These are phyloP conservation scores for Aspergillus texensis DNA, from an alignment of 2,329 filamentous ascomycete genomes.

Conservation along the genomic window DNA sequence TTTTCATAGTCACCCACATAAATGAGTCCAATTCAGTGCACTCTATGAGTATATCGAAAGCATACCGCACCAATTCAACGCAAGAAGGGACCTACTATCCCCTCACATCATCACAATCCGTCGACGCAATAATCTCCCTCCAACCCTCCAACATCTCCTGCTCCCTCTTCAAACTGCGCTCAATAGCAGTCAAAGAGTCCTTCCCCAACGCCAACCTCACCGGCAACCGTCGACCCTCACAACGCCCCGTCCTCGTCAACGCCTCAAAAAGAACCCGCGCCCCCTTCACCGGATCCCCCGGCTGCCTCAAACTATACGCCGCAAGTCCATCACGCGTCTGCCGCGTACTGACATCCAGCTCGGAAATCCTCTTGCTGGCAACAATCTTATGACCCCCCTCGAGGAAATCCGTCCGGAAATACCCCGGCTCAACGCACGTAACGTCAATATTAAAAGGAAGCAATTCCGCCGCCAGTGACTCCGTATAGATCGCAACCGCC, in stretches of 20 bases:
- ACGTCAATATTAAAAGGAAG: slow-evolving; percentile 20
- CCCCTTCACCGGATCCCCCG: slow-evolving; percentile 16
- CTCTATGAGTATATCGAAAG: no score
- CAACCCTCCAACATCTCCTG: slow-evolving; percentile 12
- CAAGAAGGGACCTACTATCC: background rate
- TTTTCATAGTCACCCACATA: no score
- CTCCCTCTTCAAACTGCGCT: slow-evolving; percentile 5
- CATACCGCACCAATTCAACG: no score
- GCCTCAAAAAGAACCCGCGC: slow-evolving; percentile 17
- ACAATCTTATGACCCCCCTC: slow-evolving; percentile 5
- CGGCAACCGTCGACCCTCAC: no score
- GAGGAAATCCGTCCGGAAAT: slow-evolving; percentile 22
- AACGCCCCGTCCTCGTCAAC: no score
- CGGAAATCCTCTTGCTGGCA: background rate
- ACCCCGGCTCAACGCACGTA: slow-evolving; percentile 21
- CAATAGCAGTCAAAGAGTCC: slow-evolving; percentile 12
- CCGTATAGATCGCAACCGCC: slow-evolving; percentile 18
- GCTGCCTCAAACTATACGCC: slow-evolving; percentile 8
- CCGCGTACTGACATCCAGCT: background rate
- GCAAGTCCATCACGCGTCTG: slow-evolving; percentile 1
- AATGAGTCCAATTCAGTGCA: no score
- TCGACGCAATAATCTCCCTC: slow-evolving; percentile 11
- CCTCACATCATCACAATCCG: slow-evolving; percentile 16
- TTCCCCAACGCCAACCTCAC: background rate
- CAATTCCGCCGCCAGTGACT: slow-evolving; percentile 14